Percentiles rank a stretch among this genome's conserved stretches.
These are phyloP conservation scores for Conringia planisiliqua DNA, from an alignment of 345 rosid genomes.

Conservation along the genomic window DNA sequence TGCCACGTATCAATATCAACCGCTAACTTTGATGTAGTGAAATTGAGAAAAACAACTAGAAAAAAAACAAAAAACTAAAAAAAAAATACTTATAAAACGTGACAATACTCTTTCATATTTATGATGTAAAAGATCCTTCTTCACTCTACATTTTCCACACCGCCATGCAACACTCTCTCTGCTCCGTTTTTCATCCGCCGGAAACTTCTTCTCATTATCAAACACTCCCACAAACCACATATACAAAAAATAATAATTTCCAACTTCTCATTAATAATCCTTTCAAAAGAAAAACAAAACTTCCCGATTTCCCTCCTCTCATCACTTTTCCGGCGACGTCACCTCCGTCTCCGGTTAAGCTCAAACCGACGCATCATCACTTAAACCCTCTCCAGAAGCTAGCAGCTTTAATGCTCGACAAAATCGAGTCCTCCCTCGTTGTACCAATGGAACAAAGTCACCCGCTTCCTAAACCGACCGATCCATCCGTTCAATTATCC, in stretches of 20 bases:
- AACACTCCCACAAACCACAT: slow-evolving; percentile 8
- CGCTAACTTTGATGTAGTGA: too few relatives aligned
- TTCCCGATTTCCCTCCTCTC: slow-evolving; percentile 17
- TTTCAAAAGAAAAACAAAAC: slow-evolving; percentile 12
- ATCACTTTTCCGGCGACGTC: slow-evolving; percentile 15
- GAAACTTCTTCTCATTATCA: slow-evolving; percentile 1
- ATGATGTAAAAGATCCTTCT: background rate
- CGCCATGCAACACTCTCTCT: slow-evolving; percentile 32
- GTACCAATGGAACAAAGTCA: slow-evolving; percentile 35
- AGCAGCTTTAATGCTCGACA: slow-evolving; percentile 56
- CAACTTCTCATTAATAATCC: slow-evolving; percentile 12
- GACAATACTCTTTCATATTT: background rate
- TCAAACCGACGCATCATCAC: slow-evolving; percentile 21
- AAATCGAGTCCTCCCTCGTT: slow-evolving; percentile 48
- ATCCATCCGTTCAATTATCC: slow-evolving; percentile 42
- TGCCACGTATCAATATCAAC: slow-evolving; percentile 10
- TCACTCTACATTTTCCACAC: background rate
- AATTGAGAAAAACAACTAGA: too few relatives aligned
- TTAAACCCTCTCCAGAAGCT: slow-evolving; percentile 56
- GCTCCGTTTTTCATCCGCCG: slow-evolving; percentile 10
- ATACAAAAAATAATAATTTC: background rate
- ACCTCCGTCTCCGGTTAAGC: slow-evolving; percentile 16
- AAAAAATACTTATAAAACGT: slow-evolving; percentile 11
- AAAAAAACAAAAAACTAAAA: too few relatives aligned
- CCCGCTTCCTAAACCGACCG: slow-evolving; percentile 24